A percentile compares a stretch with the other conserved stretches of the same genome.
Evolutionary conservation across 2,329 filamentous ascomycete genomes (phyloP).

Genomic region (Rutstroemia sp.): DNA sequence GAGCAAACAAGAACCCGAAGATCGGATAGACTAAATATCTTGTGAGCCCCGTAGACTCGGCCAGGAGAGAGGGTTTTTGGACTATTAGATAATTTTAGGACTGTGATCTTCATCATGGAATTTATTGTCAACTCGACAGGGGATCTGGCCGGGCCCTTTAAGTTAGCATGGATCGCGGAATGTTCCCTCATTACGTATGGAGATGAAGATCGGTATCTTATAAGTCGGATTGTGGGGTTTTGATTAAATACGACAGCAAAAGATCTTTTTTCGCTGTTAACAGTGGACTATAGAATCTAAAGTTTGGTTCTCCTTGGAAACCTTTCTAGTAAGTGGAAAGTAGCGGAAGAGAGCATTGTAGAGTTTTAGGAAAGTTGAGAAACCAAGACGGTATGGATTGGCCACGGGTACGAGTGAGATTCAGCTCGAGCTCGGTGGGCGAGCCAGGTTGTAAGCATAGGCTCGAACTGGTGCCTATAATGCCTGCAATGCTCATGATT

Average conservation of each 20-base stretch:
- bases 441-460: not conserved
- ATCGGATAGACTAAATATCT: not conserved
- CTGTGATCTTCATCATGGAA: not conserved
- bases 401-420: not conserved
- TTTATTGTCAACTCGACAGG: not conserved
- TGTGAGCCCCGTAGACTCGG: not conserved
- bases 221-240: not conserved
- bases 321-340: not conserved
- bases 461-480: not conserved
- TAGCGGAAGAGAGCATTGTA: not conserved
- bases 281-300: not conserved
- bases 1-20: too few relatives aligned
- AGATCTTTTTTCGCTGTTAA: not conserved
- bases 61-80: not conserved
- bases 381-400: not conserved
- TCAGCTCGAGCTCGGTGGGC: not conserved
- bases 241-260: not conserved
- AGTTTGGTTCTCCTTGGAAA: not conserved
- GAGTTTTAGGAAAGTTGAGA: not conserved
- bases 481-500: not conserved
- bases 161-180: not conserved
- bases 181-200: not conserved
- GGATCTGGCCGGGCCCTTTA: not conserved
- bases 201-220: not conserved
- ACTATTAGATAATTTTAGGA: not conserved